Base-by-base conservation (phyloP, 257 asterid genomes). In the Lycium barbarum region DNA sequence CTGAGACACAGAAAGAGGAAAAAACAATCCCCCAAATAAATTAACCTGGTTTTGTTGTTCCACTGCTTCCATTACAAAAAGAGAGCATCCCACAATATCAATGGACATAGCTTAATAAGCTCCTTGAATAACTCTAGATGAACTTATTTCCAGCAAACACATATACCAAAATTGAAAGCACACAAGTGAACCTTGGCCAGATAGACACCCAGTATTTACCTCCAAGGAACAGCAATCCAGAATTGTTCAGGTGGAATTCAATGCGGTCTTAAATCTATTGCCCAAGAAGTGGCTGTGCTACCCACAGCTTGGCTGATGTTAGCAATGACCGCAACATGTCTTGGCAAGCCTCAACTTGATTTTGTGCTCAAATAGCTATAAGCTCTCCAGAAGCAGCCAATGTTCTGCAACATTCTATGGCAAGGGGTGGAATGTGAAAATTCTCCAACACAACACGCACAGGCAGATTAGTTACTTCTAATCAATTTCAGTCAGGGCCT, bases 371-470 rank as follows among this genome's bases (percentile, higher is more conserved):
- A 74, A 22, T 7, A 47, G 22, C 49, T 4, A 74, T 54, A 49
- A 22, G 20, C 62, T 74, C 13, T 74, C 61, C 49, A 49, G 15
- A 49, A 74, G 62, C 7, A 49, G 62, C 81, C 81, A 49, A 49
- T 22, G 62, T 12, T 22, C 81, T 49, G 45, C 81, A 74, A 49
- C 81, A 11, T 74, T 74, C 81, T 74, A 18, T 74, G 62, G 81
- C 81, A 22, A 22, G 13, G 45, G 81, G 62, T 49, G 62, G 62
- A 74, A 74, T 12, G 13, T 74, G 81, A 74, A 74, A 74, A 13
- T 49, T 12, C 11, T 74, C 43, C 62, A 22, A 49, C 45, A 22
- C 54, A 73, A 49, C 20, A 74, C 22, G 2, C 49, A 49, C 61
- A 36, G 17, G 43, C 62, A 74, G 22, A 22, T 49, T 11, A 47